Percentiles rank a stretch among this genome's conserved stretches.
These are phyloP conservation scores for Dendrobium chrysotoxum DNA, from an alignment of 106 monocot species.

Conservation along the genomic window DNA sequence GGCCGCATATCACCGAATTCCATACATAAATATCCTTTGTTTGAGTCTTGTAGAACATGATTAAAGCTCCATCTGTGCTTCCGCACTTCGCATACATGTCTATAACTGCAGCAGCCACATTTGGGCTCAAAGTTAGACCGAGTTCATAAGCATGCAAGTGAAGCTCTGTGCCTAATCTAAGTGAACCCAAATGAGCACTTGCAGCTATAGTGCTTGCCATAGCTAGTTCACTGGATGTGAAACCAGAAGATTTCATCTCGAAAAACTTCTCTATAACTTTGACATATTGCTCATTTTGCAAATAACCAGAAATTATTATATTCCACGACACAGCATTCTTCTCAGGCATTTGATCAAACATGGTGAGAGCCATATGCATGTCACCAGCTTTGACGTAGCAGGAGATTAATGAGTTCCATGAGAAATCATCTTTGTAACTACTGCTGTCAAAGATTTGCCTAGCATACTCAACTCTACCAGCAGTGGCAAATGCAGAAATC, in stretches of 20 bases:
- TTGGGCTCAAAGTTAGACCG: constrained; percentile 9
- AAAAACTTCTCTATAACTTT: constrained; percentile 13
- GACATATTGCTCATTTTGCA: not conserved
- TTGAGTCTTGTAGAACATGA: constrained; percentile 13
- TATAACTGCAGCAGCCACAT: constrained; percentile 31
- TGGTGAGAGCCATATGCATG: constrained; percentile 5
- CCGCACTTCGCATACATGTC: constrained; percentile 55
- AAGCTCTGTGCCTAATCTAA: constrained; percentile 26
- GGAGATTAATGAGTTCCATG: constrained; percentile 33
- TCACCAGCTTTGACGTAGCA: constrained; percentile 29
- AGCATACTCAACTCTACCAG: constrained; percentile 22
- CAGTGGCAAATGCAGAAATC: constrained; percentile 17
- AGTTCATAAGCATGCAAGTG: constrained; percentile 27
- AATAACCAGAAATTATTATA: constrained; percentile 17
- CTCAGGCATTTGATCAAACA: constrained; percentile 37
- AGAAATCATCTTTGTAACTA: constrained; percentile 22
- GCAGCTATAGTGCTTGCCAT: constrained; percentile 15
- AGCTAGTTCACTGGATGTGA: constrained; percentile 17
- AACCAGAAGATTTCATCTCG: not conserved
- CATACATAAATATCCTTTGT: constrained; percentile 23
- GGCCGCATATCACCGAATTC: constrained; percentile 44
- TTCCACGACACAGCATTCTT: constrained; percentile 19
- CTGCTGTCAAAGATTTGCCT: constrained; percentile 15
- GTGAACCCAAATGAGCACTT: constrained; percentile 18
- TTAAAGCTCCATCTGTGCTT: constrained; percentile 5